Evolutionary conservation across 2,329 filamentous ascomycete species (phyloP).

Genomic region (Leptographium lundbergii): DNA sequence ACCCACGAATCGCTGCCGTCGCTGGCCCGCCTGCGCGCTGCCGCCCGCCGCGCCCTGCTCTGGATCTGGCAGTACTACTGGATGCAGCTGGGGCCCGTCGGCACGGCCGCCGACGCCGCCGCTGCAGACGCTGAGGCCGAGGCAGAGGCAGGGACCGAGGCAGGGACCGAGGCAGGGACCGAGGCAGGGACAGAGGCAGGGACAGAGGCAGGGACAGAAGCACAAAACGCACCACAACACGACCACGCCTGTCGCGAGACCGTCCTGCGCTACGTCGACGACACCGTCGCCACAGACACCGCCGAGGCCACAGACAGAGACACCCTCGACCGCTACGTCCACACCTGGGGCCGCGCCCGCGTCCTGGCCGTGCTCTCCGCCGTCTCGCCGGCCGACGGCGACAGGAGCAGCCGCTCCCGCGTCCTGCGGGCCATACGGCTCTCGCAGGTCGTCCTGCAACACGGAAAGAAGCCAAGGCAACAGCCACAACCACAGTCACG

Average conservation of each 20-base stretch:
- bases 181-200: neutral
- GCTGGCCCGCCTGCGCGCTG: slow-evolving; percentile 57
- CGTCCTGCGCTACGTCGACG: slow-evolving; percentile 26
- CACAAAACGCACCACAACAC: neutral
- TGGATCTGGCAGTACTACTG: slow-evolving; percentile 94
- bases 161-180: neutral
- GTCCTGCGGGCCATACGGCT: slow-evolving; percentile 16
- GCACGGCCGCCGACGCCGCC: slow-evolving; percentile 4
- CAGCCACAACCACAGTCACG: neutral
- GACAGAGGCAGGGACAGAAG: no score
- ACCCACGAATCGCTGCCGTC: slow-evolving; percentile 81
- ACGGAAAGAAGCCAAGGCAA: neutral
- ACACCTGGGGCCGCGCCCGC: slow-evolving; percentile 16
- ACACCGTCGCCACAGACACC: neutral
- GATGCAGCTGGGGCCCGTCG: slow-evolving; percentile 30
- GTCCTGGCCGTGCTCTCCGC: slow-evolving; percentile 4
- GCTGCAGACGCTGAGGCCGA: slow-evolving; percentile 3
- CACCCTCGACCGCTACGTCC: slow-evolving; percentile 11
- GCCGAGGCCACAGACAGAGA: neutral
- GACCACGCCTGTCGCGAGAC: slow-evolving; percentile 17
- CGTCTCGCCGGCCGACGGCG: slow-evolving; percentile 5
- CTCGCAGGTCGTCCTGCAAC: slow-evolving; percentile 13
- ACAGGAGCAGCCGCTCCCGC: neutral
- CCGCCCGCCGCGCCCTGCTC: slow-evolving; percentile 54
- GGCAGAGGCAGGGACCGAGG: neutral